These are phyloP conservation scores for Blastobotrys ciferrii DNA, from an alignment of 1,139 yeast species.

Conservation along the genomic window DNA sequence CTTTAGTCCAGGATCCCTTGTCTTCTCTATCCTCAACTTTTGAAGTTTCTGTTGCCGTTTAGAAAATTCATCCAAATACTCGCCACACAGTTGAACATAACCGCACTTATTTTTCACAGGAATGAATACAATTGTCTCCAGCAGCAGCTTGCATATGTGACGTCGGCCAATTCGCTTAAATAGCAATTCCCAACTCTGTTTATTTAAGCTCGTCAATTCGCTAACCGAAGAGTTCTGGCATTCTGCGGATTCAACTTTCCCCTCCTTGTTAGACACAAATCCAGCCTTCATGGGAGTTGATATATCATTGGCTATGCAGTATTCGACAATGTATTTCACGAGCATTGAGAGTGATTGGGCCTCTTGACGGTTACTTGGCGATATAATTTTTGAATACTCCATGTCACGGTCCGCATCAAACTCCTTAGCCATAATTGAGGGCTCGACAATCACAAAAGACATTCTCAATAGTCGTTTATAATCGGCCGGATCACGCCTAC, in stretches of 20 bases:
- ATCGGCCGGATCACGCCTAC: neutral
- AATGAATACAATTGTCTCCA: constrained; percentile 1
- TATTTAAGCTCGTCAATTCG: neutral
- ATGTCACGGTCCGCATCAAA: neutral
- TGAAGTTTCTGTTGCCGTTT: too few relatives aligned
- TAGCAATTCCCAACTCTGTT: constrained; percentile 2
- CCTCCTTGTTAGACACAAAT: neutral
- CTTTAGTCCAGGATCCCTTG: neutral
- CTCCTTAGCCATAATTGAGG: neutral
- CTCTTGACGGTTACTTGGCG: neutral
- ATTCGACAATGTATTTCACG: neutral
- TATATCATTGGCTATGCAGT: neutral
- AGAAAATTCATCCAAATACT: neutral
- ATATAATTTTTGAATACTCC: neutral
- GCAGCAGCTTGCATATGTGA: constrained; percentile 6
- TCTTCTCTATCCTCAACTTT: neutral
- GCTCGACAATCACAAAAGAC: neutral
- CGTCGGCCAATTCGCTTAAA: constrained; percentile 2
- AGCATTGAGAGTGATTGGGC: neutral
- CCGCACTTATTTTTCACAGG: neutral
- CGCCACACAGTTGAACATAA: constrained; percentile 9
- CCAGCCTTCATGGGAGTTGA: neutral
- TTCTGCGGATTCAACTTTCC: neutral
- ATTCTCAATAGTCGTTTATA: neutral
- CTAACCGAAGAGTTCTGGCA: constrained; percentile 1